Evolutionary conservation across 805 yeast genomes (phyloP).

Genomic region (Kuraishia hungarica): DNA sequence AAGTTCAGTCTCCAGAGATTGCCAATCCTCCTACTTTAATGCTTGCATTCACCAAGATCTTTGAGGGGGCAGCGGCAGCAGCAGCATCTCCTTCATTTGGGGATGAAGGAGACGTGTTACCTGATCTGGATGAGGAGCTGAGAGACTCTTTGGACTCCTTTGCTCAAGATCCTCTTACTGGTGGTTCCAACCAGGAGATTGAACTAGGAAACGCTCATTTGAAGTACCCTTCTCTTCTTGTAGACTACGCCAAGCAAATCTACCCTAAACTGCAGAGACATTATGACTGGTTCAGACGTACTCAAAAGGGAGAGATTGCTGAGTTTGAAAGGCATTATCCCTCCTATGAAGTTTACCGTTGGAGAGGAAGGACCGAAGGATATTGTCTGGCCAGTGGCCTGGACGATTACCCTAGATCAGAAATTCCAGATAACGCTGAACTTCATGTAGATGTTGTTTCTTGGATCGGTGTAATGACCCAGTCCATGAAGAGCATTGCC

Average conservation of each 20-base stretch:
- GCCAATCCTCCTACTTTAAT: constrained; percentile 95
- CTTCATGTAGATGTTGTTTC: constrained; percentile 81
- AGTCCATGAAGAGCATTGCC: constrained; percentile 72
- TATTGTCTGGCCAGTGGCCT: constrained; percentile 91
- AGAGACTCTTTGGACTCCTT: constrained; percentile 14
- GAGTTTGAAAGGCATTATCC: constrained; percentile 61
- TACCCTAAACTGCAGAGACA: constrained; percentile 75
- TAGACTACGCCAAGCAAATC: constrained; percentile 48
- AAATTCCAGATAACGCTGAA: constrained; percentile 78
- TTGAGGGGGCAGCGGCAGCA: constrained; percentile 30
- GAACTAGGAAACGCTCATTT: constrained; percentile 45
- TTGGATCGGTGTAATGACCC: constrained; percentile 93
- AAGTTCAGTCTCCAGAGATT: constrained; percentile 76
- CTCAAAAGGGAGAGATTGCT: constrained; percentile 68
- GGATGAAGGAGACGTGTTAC: constrained; percentile 8
- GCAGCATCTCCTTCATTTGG: constrained; percentile 3
- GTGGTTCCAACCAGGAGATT: background rate
- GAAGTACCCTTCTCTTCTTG: constrained; percentile 48
- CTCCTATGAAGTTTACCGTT: constrained; percentile 63
- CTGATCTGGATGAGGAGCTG: constrained; percentile 19
- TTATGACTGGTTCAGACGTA: constrained; percentile 74
- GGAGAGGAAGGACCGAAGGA: constrained; percentile 85
- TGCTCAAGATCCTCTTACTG: constrained; percentile 1
- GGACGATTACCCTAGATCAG: constrained; percentile 90
- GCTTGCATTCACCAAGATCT: constrained; percentile 55